Percentiles rank a stretch among this genome's conserved stretches.
Conservation (phyloP, 2,329 filamentous ascomycete genomes). For the Claviceps paspali region DNA sequence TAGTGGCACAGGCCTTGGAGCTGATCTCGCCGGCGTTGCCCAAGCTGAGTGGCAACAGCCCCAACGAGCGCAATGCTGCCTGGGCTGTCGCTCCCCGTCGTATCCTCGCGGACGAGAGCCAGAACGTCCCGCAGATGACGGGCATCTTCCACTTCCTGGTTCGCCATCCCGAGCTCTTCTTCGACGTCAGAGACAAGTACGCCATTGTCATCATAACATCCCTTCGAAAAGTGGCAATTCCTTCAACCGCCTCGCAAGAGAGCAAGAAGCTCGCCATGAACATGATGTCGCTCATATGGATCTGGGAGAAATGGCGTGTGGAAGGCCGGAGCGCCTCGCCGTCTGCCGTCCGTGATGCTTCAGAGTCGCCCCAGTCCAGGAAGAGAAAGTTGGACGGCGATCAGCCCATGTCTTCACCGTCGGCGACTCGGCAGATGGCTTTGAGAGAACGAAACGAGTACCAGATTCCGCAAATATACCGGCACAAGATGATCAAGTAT, state of each 20-base stretch:
- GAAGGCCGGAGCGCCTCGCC: slow-evolving; percentile 33
- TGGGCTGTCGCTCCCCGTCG: slow-evolving; percentile 87
- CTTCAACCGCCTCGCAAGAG: slow-evolving; percentile 75
- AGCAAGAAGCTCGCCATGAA: slow-evolving; percentile 83
- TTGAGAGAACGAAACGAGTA: slow-evolving; percentile 47
- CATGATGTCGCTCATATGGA: slow-evolving; percentile 79
- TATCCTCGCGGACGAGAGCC: slow-evolving; percentile 84
- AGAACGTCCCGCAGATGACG: slow-evolving; percentile 89
- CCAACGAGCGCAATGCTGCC: slow-evolving; percentile 58
- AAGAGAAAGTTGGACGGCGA: slow-evolving; percentile 67
- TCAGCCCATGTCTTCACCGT: slow-evolving; percentile 36
- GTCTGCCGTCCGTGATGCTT: slow-evolving; percentile 22
- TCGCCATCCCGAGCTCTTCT: slow-evolving; percentile 83
- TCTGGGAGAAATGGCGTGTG: slow-evolving; percentile 78
- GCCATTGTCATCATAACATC: slow-evolving; percentile 77
- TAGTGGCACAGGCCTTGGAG: slow-evolving; percentile 90
- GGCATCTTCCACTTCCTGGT: slow-evolving; percentile 97
- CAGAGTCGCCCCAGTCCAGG: slow-evolving; percentile 56
- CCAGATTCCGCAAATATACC: slow-evolving; percentile 48
- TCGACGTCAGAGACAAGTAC: slow-evolving; percentile 85
- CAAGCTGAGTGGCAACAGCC: slow-evolving; percentile 58
- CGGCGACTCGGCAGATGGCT: slow-evolving; percentile 25
- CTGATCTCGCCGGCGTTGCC: slow-evolving; percentile 88
- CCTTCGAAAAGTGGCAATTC: slow-evolving; percentile 71
- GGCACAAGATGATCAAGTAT: slow-evolving; percentile 81